Percentiles rank a stretch among this genome's conserved stretches.
Evolutionary conservation across 306 rosid species (phyloP).

Genomic region (Castanospermum australe): DNA sequence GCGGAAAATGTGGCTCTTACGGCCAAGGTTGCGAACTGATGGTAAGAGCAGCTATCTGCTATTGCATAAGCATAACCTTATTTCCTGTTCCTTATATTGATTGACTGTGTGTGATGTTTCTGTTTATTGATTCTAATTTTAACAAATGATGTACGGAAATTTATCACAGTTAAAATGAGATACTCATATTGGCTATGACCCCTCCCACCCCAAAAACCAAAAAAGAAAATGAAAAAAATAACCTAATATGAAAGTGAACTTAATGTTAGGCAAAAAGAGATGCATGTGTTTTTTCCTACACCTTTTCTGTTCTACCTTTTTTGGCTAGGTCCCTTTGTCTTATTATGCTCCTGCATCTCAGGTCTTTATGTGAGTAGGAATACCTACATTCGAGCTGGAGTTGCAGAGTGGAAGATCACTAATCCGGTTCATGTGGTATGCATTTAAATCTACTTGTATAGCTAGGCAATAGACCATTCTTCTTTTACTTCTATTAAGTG

Average conservation of each 20-base stretch:
- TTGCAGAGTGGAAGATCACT: constrained; percentile 88
- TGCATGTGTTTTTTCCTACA: neutral
- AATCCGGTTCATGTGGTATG: constrained; percentile 95
- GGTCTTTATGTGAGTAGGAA: constrained; percentile 97
- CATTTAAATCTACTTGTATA: neutral
- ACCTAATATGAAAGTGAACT: neutral
- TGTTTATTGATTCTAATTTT: neutral
- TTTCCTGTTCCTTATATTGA: constrained; percentile 11
- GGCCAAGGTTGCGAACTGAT: constrained; percentile 92
- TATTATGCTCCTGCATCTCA: constrained; percentile 34
- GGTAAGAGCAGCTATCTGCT: constrained; percentile 45
- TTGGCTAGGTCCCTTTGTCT: constrained; percentile 23
- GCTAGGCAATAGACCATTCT: neutral
- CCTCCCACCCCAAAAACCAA: neutral
- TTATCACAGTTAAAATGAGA: neutral
- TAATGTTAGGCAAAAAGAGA: neutral
- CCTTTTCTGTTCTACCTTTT: neutral
- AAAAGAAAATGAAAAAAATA: neutral
- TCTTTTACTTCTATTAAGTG: neutral
- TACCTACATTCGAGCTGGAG: constrained; percentile 87
- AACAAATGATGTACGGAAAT: neutral
- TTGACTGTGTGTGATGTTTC: neutral
- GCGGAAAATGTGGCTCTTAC: constrained; percentile 91
- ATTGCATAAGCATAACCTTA: constrained; percentile 19
- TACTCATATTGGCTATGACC: neutral